Conservation (phyloP, 805 yeast species). For the Diddensiella transvaalensis region DNA sequence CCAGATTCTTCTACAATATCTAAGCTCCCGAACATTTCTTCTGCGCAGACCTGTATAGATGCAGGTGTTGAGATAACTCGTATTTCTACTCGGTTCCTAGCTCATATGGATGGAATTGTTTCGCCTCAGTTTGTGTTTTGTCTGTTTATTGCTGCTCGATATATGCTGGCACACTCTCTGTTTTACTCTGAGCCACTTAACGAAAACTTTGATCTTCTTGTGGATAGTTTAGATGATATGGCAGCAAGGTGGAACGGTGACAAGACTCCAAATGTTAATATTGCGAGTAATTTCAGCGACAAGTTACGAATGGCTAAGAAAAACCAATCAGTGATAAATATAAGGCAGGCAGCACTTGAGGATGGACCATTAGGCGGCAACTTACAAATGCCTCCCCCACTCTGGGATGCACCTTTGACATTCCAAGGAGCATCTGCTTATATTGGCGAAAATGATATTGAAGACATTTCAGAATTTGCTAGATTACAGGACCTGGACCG, state of each 20-base stretch:
- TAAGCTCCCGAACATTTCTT: not conserved
- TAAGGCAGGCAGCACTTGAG: not conserved
- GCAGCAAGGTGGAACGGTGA: constrained; percentile 12
- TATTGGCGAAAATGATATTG: not conserved
- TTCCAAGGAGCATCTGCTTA: not conserved
- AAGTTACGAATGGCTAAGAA: constrained; percentile 1
- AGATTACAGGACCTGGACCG: not conserved
- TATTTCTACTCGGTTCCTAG: constrained; percentile 7
- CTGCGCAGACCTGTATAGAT: constrained; percentile 9
- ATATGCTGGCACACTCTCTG: constrained; percentile 8
- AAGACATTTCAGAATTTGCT: not conserved
- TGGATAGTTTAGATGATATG: constrained; percentile 7
- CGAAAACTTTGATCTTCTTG: constrained; percentile 3
- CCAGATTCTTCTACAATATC: constrained; percentile 5
- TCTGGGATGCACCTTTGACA: not conserved
- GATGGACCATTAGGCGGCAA: not conserved
- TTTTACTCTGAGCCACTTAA: constrained; percentile 3
- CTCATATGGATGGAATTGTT: not conserved
- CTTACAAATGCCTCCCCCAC: not conserved
- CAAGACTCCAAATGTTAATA: not conserved
- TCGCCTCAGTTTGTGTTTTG: constrained; percentile 15
- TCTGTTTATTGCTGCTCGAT: constrained; percentile 15
- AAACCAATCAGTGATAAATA: not conserved
- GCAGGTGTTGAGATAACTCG: constrained; percentile 9
- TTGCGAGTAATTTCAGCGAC: constrained; percentile 11